Conservation (phyloP, 768 basidiomycete genomes). For the Tulasnella sp. region DNA sequence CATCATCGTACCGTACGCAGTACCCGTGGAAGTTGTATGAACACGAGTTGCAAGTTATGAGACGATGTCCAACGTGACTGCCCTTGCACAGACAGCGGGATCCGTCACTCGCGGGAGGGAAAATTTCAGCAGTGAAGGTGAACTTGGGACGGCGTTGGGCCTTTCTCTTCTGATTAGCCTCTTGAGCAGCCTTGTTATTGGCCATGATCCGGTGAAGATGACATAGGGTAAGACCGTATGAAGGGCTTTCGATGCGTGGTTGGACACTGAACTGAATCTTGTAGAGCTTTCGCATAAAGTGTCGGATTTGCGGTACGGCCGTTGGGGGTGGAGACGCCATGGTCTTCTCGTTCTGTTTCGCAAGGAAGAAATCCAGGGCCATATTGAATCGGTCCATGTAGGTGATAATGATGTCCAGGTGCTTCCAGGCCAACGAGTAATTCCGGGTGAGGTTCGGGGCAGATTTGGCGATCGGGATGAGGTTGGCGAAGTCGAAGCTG, state of each 20-base stretch:
- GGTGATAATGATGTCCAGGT: constrained; percentile 68
- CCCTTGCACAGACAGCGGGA: constrained; percentile 10
- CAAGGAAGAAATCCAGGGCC: constrained; percentile 68
- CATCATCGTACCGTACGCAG: constrained; percentile 36
- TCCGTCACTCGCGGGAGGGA: constrained; percentile 9
- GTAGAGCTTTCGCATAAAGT: constrained; percentile 84
- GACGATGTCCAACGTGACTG: constrained; percentile 31
- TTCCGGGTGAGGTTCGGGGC: constrained; percentile 68
- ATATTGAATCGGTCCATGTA: constrained; percentile 63
- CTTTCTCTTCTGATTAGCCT: constrained; percentile 19
- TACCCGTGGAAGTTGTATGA: constrained; percentile 54
- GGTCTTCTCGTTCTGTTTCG: constrained; percentile 37
- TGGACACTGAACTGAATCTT: constrained; percentile 76
- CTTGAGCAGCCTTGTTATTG: background rate
- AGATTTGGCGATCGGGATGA: constrained; percentile 53
- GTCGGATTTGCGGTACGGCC: constrained; percentile 58
- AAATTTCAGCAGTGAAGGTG: constrained; percentile 6
- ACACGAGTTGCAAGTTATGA: constrained; percentile 57
- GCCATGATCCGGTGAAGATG: constrained; percentile 73
- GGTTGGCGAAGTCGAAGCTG: constrained; percentile 72
- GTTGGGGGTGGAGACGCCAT: background rate
- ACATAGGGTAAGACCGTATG: constrained; percentile 72
- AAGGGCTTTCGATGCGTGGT: constrained; percentile 45
- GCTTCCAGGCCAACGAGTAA: constrained; percentile 70
- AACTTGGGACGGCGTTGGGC: constrained; percentile 12